A percentile compares a stretch with the other conserved stretches of the same genome.
Conservation (phyloP, 345 rosid species). For the Citrus reticulata region DNA sequence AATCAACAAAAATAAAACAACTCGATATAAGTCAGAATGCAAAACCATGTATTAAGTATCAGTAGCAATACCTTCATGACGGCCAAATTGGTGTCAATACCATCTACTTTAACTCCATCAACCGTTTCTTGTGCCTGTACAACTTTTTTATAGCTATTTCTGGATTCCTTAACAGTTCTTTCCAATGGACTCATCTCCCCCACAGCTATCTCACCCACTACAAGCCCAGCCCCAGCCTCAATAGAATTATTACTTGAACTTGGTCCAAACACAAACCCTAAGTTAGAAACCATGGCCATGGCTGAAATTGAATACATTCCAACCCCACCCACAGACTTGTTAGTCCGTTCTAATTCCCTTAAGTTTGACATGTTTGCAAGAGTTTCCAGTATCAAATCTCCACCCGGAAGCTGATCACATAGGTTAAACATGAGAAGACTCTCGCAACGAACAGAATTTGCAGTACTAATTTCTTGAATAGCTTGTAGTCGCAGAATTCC, state of each 20-base stretch:
- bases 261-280: conserved; percentile 71
- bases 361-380: conserved; percentile 66
- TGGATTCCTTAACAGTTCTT: conserved; percentile 73
- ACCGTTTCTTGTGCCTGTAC: conserved; percentile 80
- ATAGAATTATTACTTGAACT: conserved; percentile 45
- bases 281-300: conserved; percentile 66
- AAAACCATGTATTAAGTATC: neutral
- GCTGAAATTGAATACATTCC: conserved; percentile 75
- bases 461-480: conserved; percentile 57
- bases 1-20: neutral
- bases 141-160: conserved; percentile 71
- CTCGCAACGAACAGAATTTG: conserved; percentile 35
- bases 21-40: neutral
- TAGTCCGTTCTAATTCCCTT: conserved; percentile 49
- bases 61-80: conserved; percentile 81
- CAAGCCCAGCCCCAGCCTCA: conserved; percentile 48
- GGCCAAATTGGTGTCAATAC: conserved; percentile 93
- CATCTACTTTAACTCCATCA: conserved; percentile 88
- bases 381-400: conserved; percentile 84
- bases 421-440: conserved; percentile 82
- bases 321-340: conserved; percentile 36
- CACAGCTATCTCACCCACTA: conserved; percentile 81
- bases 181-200: conserved; percentile 85
- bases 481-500: conserved; percentile 86
- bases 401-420: conserved; percentile 95